Percentiles rank a stretch among this genome's conserved stretches.
Evolutionary conservation across 176 grass and related monocot species (phyloP).

Genomic region (Pontederia crassipes): DNA sequence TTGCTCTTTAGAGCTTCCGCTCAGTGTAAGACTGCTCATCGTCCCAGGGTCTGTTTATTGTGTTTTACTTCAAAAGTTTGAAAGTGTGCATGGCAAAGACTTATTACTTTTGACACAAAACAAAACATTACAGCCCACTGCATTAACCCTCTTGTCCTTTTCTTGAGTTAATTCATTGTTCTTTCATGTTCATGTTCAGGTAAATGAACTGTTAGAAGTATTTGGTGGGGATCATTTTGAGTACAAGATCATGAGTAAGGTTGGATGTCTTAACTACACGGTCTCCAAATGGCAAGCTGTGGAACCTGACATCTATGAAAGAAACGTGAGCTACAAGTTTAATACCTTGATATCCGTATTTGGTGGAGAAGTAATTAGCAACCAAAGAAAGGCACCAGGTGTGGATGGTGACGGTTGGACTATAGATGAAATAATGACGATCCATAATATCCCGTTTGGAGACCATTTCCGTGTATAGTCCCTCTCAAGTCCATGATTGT

Average conservation of each 20-base stretch:
- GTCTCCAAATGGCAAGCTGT: slow-evolving; percentile 46
- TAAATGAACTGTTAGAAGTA: slow-evolving; percentile 42
- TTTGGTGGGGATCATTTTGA: slow-evolving; percentile 58
- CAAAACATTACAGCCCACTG: background rate
- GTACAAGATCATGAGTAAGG: slow-evolving; percentile 43
- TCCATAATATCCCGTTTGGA: slow-evolving; percentile 64
- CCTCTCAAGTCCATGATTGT: background rate
- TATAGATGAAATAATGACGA: slow-evolving; percentile 50
- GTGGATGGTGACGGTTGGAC: slow-evolving; percentile 49
- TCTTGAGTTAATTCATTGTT: background rate
- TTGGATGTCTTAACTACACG: slow-evolving; percentile 62
- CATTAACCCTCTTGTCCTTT: background rate
- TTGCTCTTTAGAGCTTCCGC: slow-evolving; percentile 37
- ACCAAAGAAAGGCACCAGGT: slow-evolving; percentile 40
- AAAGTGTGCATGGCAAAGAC: background rate
- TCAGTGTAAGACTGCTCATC: slow-evolving; percentile 37
- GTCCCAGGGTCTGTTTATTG: background rate
- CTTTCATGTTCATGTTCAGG: slow-evolving; percentile 15
- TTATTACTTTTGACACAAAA: too few relatives aligned
- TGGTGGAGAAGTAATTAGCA: slow-evolving; percentile 67
- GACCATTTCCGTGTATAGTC: slow-evolving; percentile 47
- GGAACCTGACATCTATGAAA: slow-evolving; percentile 38
- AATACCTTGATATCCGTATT: slow-evolving; percentile 68
- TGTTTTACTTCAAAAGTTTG: background rate
- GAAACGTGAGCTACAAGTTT: slow-evolving; percentile 61